These are phyloP conservation scores for Salix koriyanagi DNA, from an alignment of 345 rosid genomes.

Conservation along the genomic window DNA sequence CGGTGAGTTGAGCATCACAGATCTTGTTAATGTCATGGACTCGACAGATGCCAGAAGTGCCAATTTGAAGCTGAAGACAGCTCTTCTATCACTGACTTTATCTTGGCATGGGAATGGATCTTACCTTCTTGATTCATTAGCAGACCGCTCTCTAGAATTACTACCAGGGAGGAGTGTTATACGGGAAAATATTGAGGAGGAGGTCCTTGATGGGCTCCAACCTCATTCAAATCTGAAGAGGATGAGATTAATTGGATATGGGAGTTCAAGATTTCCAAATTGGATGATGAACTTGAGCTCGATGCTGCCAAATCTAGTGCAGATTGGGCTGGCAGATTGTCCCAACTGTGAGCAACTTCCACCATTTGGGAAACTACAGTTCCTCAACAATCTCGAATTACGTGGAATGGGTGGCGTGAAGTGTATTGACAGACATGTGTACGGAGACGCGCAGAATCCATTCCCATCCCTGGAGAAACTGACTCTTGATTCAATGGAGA, in stretches of 20 bases:
- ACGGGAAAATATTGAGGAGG: neutral
- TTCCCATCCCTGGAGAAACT: neutral
- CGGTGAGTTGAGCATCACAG: conserved; percentile 6
- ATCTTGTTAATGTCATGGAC: neutral
- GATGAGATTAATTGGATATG: neutral
- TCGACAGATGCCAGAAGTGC: conserved; percentile 13
- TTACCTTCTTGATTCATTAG: no score
- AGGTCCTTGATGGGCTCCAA: neutral
- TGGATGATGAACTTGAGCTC: neutral
- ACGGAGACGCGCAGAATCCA: neutral
- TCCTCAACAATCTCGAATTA: neutral
- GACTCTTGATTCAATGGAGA: neutral
- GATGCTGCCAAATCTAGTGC: neutral
- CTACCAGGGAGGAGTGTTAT: no score
- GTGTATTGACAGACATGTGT: neutral
- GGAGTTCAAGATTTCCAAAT: neutral
- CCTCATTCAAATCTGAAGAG: conserved; percentile 3
- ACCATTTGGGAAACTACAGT: neutral
- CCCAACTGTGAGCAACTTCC: conserved; percentile 4
- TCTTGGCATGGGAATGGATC: neutral
- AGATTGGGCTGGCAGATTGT: neutral
- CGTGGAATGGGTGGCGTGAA: neutral
- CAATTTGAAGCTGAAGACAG: conserved; percentile 12
- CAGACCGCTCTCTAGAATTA: no score
- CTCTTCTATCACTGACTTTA: neutral